Percentiles rank a stretch among this genome's conserved stretches.
Evolutionary conservation across 176 grass and related monocot genomes (phyloP).

Genomic region (Eremochloa ophiuroides): DNA sequence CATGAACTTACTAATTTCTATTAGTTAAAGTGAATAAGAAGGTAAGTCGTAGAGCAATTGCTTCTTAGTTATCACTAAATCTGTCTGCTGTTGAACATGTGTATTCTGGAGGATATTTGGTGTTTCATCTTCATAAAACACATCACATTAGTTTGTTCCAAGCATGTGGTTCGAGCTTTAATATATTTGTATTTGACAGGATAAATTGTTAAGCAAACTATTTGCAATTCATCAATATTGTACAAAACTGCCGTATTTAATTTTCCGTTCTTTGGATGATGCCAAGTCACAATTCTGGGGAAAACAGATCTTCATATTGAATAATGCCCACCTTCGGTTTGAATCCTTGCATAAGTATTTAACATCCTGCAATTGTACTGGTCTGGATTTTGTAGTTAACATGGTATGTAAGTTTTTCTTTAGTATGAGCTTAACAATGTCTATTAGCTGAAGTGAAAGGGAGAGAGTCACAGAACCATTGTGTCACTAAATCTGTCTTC

Average conservation of each 20-base stretch:
- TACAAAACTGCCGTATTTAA: neutral
- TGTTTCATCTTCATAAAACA: neutral
- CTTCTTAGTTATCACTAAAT: neutral
- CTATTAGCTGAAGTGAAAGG: neutral
- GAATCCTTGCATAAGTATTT: neutral
- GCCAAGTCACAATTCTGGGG: neutral
- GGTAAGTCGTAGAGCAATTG: neutral
- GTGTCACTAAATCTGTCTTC: neutral
- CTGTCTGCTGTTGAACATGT: neutral
- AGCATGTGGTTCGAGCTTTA: neutral
- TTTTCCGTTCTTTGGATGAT: neutral
- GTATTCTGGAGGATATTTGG: neutral
- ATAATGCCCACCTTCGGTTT: neutral
- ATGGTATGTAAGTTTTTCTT: neutral
- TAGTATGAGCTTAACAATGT: neutral
- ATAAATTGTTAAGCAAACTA: neutral
- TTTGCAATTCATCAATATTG: neutral
- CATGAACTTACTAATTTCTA: neutral
- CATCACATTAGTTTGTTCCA: neutral
- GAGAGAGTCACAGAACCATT: neutral
- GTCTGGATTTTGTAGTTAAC: neutral
- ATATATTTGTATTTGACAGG: neutral
- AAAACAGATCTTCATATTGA: neutral
- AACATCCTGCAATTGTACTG: neutral
- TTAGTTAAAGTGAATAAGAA: neutral